phyloP scores from a whole-genome alignment of 495 filamentous ascomycete species.

The Neurospora sp. region DNA sequence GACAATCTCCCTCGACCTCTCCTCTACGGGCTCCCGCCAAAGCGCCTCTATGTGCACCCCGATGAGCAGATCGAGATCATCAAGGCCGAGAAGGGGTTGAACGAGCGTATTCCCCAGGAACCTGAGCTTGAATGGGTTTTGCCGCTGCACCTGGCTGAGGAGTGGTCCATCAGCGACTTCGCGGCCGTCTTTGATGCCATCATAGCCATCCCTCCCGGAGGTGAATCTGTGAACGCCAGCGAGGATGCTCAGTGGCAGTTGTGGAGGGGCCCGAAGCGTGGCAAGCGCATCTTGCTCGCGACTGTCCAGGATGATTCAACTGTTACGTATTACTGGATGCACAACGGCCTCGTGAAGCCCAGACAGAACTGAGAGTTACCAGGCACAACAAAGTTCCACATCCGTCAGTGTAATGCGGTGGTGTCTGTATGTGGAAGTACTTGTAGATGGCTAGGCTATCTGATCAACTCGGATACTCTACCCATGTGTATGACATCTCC shows the following conservation, averaged over 20 bases:
- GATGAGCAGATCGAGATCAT: conserved; percentile 81
- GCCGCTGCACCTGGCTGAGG: conserved; percentile 71
- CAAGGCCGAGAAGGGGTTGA: conserved; percentile 38
- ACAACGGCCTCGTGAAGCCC: conserved; percentile 93
- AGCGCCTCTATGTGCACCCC: conserved; percentile 80
- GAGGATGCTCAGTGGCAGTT: conserved; percentile 20
- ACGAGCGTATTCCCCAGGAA: conserved; percentile 31
- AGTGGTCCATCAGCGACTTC: conserved; percentile 68
- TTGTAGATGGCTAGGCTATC: neutral
- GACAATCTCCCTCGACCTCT: conserved; percentile 48
- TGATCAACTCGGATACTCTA: neutral
- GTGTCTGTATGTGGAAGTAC: neutral
- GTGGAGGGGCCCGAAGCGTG: conserved; percentile 35
- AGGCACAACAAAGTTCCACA: neutral
- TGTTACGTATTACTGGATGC: conserved; percentile 87
- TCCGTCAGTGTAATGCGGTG: neutral
- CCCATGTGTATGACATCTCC: neutral
- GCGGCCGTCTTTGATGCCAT: conserved; percentile 74
- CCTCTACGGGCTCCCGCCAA: conserved; percentile 80
- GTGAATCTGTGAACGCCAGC: conserved; percentile 8
- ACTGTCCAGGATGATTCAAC: conserved; percentile 85
- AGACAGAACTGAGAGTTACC: conserved; percentile 62
- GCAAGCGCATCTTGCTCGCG: conserved; percentile 71
- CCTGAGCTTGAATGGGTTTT: conserved; percentile 75
- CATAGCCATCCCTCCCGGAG: conserved; percentile 34